Conservation (phyloP, 345 rosid species). For the Dovyalis caffra region DNA sequence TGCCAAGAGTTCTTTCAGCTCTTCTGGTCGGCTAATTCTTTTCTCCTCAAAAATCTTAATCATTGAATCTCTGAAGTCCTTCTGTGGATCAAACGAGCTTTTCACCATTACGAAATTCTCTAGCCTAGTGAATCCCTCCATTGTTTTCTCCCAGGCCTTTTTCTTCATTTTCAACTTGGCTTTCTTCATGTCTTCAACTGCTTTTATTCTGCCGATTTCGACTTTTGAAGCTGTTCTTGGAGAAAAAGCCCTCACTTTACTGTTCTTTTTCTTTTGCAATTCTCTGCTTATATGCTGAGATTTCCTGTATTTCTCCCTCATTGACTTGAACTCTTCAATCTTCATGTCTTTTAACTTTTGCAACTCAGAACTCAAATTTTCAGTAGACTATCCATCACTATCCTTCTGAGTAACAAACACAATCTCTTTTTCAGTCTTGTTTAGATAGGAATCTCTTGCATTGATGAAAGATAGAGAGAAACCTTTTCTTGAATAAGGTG, state of each 20-base stretch:
- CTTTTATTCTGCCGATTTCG: slow-evolving; percentile 61
- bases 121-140: slow-evolving; percentile 26
- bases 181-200: slow-evolving; percentile 59
- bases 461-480: slow-evolving; percentile 9
- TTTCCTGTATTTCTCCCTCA: slow-evolving; percentile 61
- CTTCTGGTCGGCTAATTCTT: slow-evolving; percentile 52
- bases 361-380: slow-evolving; percentile 32
- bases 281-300: slow-evolving; percentile 59
- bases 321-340: slow-evolving; percentile 43
- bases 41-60: slow-evolving; percentile 78
- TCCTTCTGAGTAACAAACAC: slow-evolving; percentile 17
- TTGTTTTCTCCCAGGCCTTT: slow-evolving; percentile 35
- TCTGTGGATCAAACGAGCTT: slow-evolving; percentile 66
- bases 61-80: slow-evolving; percentile 89
- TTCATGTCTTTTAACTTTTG: slow-evolving; percentile 45
- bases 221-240: slow-evolving; percentile 45
- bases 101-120: slow-evolving; percentile 75
- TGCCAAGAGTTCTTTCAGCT: slow-evolving; percentile 79
- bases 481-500: slow-evolving; percentile 13
- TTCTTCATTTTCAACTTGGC: slow-evolving; percentile 49
- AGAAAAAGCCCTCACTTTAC: slow-evolving; percentile 53
- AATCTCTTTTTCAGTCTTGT: slow-evolving; percentile 29
- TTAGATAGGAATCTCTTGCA: slow-evolving; percentile 18
- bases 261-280: slow-evolving; percentile 38
- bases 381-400: not conserved